Evolutionary conservation across 116 monocot species (phyloP).

Genomic region (Phalaenopsis hybrid): DNA sequence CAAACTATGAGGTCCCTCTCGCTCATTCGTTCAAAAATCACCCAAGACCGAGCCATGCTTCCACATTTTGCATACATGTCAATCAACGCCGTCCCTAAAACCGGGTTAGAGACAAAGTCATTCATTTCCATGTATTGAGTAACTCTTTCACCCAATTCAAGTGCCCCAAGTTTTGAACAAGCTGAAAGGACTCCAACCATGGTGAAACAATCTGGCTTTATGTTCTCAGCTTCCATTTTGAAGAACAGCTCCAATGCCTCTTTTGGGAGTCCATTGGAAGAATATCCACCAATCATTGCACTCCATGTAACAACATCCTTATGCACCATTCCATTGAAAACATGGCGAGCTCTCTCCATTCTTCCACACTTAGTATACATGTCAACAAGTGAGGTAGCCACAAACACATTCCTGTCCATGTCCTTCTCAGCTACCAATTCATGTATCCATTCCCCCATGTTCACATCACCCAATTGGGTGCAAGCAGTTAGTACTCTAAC

Average conservation of each 20-base stretch:
- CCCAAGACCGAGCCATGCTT: constrained; percentile 32
- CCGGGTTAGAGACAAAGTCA: constrained; percentile 35
- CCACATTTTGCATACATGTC: constrained; percentile 77
- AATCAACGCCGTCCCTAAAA: constrained; percentile 53
- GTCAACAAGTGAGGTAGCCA: constrained; percentile 44
- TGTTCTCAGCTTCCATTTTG: constrained; percentile 28
- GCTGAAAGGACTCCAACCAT: constrained; percentile 55
- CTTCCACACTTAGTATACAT: constrained; percentile 54
- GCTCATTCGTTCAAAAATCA: constrained; percentile 29
- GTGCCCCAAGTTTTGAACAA: constrained; percentile 45
- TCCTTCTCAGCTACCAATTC: constrained; percentile 25
- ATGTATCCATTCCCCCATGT: constrained; percentile 40
- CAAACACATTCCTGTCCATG: constrained; percentile 39
- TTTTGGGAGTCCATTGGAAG: constrained; percentile 39
- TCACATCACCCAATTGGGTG: constrained; percentile 36
- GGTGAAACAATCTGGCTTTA: constrained; percentile 49
- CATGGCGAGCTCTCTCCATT: constrained; percentile 29
- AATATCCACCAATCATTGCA: constrained; percentile 47
- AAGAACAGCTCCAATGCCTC: constrained; percentile 55
- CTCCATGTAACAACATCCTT: constrained; percentile 49
- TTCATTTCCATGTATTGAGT: constrained; percentile 19
- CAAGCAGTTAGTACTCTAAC: constrained; percentile 50
- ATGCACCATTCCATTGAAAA: constrained; percentile 47
- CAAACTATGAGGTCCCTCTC: constrained; percentile 38
- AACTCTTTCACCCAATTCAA: constrained; percentile 36